phyloP scores from a whole-genome alignment of 306 rosid genomes.

The Casuarina equisetifolia region DNA sequence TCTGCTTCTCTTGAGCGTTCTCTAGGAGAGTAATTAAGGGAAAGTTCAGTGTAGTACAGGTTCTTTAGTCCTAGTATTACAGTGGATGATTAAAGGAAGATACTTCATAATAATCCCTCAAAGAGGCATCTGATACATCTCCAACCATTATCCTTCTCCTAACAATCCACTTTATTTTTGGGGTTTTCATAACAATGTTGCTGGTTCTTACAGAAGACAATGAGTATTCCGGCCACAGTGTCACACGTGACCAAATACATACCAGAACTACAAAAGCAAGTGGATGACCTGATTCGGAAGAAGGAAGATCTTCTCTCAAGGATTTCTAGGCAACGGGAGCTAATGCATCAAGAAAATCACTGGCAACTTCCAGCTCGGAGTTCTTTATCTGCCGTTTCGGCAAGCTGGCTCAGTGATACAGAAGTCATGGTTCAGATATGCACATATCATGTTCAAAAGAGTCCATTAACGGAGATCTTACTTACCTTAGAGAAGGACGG shows the following conservation, averaged over 20 bases:
- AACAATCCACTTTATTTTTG: neutral
- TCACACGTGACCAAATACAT: constrained; percentile 55
- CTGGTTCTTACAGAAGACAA: constrained; percentile 44
- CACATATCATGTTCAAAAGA: constrained; percentile 22
- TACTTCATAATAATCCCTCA: neutral
- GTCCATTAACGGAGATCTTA: constrained; percentile 44
- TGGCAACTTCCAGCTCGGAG: neutral
- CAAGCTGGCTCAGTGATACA: constrained; percentile 42
- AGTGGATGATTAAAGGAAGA: neutral
- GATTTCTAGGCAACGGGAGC: constrained; percentile 23
- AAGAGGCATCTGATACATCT: too few species aligned
- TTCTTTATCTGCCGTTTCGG: constrained; percentile 45
- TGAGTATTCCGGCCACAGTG: constrained; percentile 70
- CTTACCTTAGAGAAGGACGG: constrained; percentile 51
- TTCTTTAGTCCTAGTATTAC: too few species aligned
- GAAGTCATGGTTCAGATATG: constrained; percentile 63
- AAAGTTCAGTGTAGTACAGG: too few species aligned
- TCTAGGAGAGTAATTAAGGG: neutral
- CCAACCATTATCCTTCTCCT: neutral
- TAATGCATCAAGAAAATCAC: neutral
- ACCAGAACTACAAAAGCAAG: constrained; percentile 61
- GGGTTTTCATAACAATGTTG: neutral
- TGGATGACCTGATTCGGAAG: constrained; percentile 48
- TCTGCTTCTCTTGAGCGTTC: neutral
- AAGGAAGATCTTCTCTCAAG: constrained; percentile 48